These are phyloP conservation scores for Starmerella tilneyi DNA, from an alignment of 805 yeast genomes.

Conservation along the genomic window DNA sequence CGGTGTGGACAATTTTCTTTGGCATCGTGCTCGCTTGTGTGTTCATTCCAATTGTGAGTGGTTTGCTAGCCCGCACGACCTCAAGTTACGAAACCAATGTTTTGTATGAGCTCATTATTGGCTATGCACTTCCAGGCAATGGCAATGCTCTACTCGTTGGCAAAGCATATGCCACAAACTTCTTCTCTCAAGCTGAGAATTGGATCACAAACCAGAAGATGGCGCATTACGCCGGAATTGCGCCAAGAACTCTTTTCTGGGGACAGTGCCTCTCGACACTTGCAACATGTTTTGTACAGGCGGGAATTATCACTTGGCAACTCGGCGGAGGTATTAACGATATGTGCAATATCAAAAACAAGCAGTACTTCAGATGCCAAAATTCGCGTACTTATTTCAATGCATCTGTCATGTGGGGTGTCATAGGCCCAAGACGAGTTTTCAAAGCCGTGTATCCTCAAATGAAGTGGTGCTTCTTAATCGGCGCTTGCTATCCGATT, in stretches of 20 bases:
- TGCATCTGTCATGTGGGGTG: constrained; percentile 48
- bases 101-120: constrained; percentile 48
- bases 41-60: constrained; percentile 48
- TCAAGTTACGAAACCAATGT: constrained; percentile 43
- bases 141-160: constrained; percentile 45
- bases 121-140: constrained; percentile 48
- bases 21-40: constrained; percentile 45
- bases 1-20: constrained; percentile 52
- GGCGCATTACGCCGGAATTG: constrained; percentile 40
- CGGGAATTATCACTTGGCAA: constrained; percentile 21
- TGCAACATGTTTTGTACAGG: constrained; percentile 17
- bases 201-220: constrained; percentile 47
- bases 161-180: constrained; percentile 45
- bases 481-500: constrained; percentile 35
- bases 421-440: constrained; percentile 47
- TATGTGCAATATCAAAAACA: constrained; percentile 33
- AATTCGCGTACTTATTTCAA: constrained; percentile 37
- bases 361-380: constrained; percentile 36
- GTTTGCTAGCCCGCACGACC: constrained; percentile 51
- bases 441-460: constrained; percentile 47
- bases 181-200: constrained; percentile 54
- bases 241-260: constrained; percentile 21
- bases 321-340: constrained; percentile 17
- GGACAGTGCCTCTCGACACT: constrained; percentile 17
- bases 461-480: constrained; percentile 51